Evolutionary conservation across 352 stramenopile species (phyloP), one percentile per base, ranked within the genome.

Genomic region (Plasmopara viticola): DNA sequence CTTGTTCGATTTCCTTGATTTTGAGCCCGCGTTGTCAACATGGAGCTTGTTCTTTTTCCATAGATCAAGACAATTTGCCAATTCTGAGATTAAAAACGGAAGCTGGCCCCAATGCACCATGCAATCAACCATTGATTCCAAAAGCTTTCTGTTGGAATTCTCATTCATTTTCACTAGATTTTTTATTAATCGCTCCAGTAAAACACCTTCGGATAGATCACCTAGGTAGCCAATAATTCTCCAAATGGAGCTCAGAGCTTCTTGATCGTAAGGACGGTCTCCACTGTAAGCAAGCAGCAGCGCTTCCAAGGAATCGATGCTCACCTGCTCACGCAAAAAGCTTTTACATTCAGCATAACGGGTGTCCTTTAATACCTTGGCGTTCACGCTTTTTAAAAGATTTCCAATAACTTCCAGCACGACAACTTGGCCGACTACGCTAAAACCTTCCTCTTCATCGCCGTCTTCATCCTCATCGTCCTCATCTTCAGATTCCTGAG

Each of bases 71-170:
- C 80, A 81, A 13, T 77, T 70, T 29, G 72, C 69, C 39, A 91
- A 51, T 46, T 86, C 86, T 4, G 65, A 73, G 10, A 74, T 58
- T 41, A 91, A 63, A 34, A 86, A 81, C 15, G 71, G 68, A 1
- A 91, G 74, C 42, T 88, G 75, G 12, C 84, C 61, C 81, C 81
- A 91, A 59, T 87, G 82, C 14, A 68, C 62, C 14, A 91, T 70
- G 42, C 78, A 91, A 43, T 90, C 68, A 42, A 91, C 63, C 74
- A 91, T 86, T 8, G 78, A 81, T 49, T 87, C 74, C n/a, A 91
- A 57, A 9, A 87, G 64, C 51, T 81, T 85, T 49, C 75, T 78
- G 57, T 71, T 90, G 9, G 72, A 87, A 10, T 66, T 81, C 31
- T 85, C 74, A 44, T 90, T 72, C 68, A 90, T 85, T 31, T 53